Percentiles rank a stretch among this genome's conserved stretches.
Evolutionary conservation across 306 rosid genomes (phyloP).

Genomic region (Dalbergia cochinchinensis): DNA sequence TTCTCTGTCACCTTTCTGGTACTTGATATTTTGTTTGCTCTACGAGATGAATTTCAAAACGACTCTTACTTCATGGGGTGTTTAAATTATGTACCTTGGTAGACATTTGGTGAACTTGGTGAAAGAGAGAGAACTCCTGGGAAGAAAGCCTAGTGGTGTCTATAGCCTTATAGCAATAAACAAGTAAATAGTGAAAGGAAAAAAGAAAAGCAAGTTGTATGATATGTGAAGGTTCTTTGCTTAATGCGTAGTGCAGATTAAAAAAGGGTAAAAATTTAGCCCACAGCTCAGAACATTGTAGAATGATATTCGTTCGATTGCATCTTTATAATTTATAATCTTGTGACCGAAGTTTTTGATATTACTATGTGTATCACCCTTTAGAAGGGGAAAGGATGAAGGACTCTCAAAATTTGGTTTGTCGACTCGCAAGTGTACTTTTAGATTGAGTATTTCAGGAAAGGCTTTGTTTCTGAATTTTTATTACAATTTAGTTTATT

Average conservation of each 20-base stretch:
- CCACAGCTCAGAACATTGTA: neutral
- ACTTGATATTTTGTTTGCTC: neutral
- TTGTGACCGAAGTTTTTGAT: conserved; percentile 12
- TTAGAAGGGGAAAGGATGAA: conserved; percentile 9
- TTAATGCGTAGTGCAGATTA: neutral
- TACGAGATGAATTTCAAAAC: conserved; percentile 13
- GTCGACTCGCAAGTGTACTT: conserved; percentile 8
- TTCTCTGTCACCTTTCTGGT: neutral
- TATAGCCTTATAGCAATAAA: neutral
- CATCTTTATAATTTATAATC: neutral
- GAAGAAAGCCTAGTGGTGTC: neutral
- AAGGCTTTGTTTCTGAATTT: neutral
- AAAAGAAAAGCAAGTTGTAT: neutral
- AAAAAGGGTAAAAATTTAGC: neutral
- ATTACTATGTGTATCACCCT: conserved; percentile 8
- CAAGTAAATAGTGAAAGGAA: conserved; percentile 1
- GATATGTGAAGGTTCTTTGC: conserved; percentile 17
- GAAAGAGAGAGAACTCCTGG: neutral
- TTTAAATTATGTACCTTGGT: conserved; percentile 1
- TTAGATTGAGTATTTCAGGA: conserved; percentile 6
- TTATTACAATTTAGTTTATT: conserved; percentile 4
- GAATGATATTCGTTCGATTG: neutral
- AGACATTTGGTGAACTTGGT: conserved; percentile 19
- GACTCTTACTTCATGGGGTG: neutral
- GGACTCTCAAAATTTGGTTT: neutral